phyloP scores from a whole-genome alignment of 257 asterid genomes.

The Nicotiana undulata region DNA sequence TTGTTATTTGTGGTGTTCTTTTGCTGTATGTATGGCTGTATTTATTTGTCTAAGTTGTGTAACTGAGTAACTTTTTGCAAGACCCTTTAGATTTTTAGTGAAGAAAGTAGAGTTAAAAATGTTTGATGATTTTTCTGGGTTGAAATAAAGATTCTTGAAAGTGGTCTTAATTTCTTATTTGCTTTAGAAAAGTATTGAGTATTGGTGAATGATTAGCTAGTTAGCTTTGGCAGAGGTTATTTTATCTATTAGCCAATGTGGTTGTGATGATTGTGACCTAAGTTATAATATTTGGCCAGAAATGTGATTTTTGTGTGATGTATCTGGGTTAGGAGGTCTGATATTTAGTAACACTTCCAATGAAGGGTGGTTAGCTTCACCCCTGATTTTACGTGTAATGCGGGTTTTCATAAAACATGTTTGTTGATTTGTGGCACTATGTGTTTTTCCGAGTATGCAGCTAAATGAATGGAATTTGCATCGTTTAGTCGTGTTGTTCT shows the following conservation, averaged over 20 bases:
- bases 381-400: neutral
- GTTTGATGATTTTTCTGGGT: neutral
- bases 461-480: neutral
- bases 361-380: no score
- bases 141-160: neutral
- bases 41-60: neutral
- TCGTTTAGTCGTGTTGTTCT: neutral
- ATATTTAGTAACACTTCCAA: neutral
- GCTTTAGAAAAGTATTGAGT: neutral
- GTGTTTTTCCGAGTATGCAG: neutral
- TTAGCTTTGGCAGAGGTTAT: neutral
- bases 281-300: neutral
- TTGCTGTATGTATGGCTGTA: neutral
- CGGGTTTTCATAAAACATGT: neutral
- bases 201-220: neutral
- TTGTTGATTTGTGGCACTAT: neutral
- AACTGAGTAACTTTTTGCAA: no score
- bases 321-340: neutral
- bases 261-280: neutral
- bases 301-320: neutral
- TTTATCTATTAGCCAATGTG: neutral
- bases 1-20: neutral
- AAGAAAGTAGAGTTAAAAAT: no score
- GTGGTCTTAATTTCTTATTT: neutral
- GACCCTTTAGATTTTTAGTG: neutral